Percentiles rank a stretch among this genome's conserved stretches.
phyloP scores from a whole-genome alignment of 179 eudicot genomes.

The Silene vulgaris region DNA sequence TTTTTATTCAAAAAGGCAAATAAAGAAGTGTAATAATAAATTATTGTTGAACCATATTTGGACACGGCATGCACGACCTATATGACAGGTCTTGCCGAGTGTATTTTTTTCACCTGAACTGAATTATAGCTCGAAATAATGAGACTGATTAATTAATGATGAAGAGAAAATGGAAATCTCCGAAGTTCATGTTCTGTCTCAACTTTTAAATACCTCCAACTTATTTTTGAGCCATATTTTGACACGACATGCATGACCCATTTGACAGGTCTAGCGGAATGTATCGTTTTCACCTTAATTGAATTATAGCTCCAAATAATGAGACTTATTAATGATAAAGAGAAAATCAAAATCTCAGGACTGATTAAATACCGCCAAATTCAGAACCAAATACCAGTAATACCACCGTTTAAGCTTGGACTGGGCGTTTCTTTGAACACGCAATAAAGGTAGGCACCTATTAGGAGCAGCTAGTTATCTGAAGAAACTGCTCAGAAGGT shows the following conservation, averaged over 20 bases:
- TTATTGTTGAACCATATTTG: neutral
- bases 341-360: too few relatives aligned
- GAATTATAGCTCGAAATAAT: neutral
- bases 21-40: neutral
- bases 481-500: too few relatives aligned
- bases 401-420: too few relatives aligned
- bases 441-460: neutral
- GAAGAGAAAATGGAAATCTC: too few relatives aligned
- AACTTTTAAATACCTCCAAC: too few relatives aligned
- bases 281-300: neutral
- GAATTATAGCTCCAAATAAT: neutral
- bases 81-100: neutral
- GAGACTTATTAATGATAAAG: too few relatives aligned
- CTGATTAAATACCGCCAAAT: too few relatives aligned
- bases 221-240: neutral
- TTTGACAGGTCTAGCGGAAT: neutral
- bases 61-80: neutral
- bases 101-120: constrained; percentile 2
- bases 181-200: too few relatives aligned
- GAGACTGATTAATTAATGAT: too few relatives aligned
- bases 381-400: too few relatives aligned
- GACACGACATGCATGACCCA: neutral
- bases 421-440: too few relatives aligned
- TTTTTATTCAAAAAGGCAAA: neutral
- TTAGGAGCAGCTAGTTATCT: neutral